These are phyloP conservation scores for Persicaria maculosa DNA, from an alignment of 148 eudicot species.

Conservation along the genomic window DNA sequence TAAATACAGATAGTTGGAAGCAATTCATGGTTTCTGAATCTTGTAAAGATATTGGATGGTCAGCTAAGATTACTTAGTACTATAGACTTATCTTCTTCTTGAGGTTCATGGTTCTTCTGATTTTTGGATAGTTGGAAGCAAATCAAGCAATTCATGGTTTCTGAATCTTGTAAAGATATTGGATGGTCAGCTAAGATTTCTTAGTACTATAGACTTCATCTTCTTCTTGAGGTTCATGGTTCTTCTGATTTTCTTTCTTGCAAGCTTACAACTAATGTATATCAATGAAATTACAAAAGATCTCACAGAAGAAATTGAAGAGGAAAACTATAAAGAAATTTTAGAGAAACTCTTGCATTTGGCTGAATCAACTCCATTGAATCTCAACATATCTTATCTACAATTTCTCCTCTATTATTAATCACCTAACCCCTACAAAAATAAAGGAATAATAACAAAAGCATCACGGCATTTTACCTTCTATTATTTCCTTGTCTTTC, in stretches of 20 bases:
- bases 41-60: not conserved
- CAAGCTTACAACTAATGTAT: not conserved
- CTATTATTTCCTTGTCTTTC: not conserved
- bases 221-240: not conserved
- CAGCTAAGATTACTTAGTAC: not conserved
- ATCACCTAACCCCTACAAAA: slow-evolving; percentile 7
- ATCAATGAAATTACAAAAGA: not conserved
- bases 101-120: no score
- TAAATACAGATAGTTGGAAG: not conserved
- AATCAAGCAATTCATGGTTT: not conserved
- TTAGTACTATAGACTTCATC: not conserved
- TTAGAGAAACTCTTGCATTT: no score
- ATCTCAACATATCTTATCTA: slow-evolving; percentile 1
- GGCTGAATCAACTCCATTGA: not conserved
- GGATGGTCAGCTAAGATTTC: not conserved
- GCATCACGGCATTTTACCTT: not conserved
- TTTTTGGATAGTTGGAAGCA: not conserved
- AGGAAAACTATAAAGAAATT: no score
- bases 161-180: no score
- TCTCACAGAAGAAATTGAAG: no score
- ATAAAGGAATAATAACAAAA: not conserved
- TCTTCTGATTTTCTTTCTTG: no score
- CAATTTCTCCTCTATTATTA: not conserved
- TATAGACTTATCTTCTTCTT: not conserved
- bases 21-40: not conserved